phyloP scores from a whole-genome alignment of 2,329 filamentous ascomycete genomes.

The Tricladium varicosporioides region DNA sequence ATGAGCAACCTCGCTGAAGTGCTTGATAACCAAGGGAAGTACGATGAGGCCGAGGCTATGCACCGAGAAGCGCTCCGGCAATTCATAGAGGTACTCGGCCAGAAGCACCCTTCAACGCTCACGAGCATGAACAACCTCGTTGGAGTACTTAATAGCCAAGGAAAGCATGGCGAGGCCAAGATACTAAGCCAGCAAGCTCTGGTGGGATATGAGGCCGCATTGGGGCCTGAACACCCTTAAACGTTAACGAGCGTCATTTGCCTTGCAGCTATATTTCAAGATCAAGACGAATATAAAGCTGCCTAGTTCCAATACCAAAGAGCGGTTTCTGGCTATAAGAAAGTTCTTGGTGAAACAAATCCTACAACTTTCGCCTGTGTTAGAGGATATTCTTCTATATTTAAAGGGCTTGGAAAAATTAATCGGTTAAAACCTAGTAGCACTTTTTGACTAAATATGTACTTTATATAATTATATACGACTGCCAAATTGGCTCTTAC shows the following conservation, averaged over 20 bases:
- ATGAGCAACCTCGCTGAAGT: no score
- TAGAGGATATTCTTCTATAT: neutral
- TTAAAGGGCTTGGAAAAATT: neutral
- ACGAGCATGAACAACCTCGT: conserved; percentile 9
- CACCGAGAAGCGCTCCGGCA: conserved; percentile 2
- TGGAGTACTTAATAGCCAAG: neutral
- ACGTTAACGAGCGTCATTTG: neutral
- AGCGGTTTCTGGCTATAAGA: neutral
- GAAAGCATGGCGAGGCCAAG: conserved; percentile 11
- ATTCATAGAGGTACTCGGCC: conserved; percentile 1
- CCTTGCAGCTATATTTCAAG: neutral
- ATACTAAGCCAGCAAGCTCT: neutral
- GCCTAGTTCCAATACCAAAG: neutral
- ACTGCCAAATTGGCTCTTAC: neutral
- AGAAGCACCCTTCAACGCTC: conserved; percentile 6
- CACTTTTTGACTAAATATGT: neutral
- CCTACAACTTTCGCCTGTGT: neutral
- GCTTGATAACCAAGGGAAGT: conserved; percentile 5
- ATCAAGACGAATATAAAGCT: neutral
- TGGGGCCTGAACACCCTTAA: no score
- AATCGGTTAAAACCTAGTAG: neutral
- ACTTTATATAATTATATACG: neutral
- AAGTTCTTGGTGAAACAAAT: neutral
- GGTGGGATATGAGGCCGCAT: no score
- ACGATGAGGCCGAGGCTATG: conserved; percentile 2